A percentile compares a stretch with the other conserved stretches of the same genome.
phyloP scores from a whole-genome alignment of 305 asterid genomes.

The Fraxinus baroniana region DNA sequence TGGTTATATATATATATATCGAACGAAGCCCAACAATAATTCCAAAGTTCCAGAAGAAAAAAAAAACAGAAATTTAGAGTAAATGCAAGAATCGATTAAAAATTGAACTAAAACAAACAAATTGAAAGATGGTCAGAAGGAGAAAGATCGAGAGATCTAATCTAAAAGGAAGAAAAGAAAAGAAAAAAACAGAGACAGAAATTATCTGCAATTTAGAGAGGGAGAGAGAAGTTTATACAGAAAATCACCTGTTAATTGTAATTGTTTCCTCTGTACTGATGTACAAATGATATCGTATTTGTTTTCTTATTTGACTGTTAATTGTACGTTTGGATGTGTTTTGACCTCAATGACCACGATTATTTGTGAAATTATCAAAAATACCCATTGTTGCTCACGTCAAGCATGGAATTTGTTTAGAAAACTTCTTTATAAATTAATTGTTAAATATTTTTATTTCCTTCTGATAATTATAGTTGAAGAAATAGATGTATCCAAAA shows the following conservation, averaged over 20 bases:
- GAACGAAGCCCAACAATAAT: conserved; percentile 30
- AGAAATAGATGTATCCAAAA: too few relatives aligned
- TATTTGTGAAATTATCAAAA: neutral
- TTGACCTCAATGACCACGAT: conserved; percentile 21
- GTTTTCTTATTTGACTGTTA: neutral
- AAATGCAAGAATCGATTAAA: conserved; percentile 11
- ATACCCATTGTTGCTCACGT: neutral
- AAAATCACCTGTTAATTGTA: conserved; percentile 31
- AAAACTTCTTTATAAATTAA: neutral
- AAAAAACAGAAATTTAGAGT: neutral
- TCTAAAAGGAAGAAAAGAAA: conserved; percentile 10
- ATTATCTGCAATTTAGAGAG: conserved; percentile 31
- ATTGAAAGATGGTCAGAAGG: conserved; percentile 19
- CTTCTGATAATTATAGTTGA: too few relatives aligned
- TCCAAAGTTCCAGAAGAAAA: neutral
- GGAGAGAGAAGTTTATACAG: conserved; percentile 18
- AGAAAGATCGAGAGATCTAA: conserved; percentile 30
- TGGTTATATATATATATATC: conserved; percentile 12
- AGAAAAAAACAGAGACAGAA: conserved; percentile 17
- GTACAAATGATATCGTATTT: neutral
- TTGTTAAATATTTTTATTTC: too few relatives aligned
- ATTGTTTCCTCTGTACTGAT: conserved; percentile 22
- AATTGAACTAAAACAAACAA: conserved; percentile 25
- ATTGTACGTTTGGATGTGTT: conserved; percentile 11
- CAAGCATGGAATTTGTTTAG: neutral